Evolutionary conservation across 306 rosid species (phyloP), one percentile per base, ranked within the genome.

Genomic region (Rubus idaeus): DNA sequence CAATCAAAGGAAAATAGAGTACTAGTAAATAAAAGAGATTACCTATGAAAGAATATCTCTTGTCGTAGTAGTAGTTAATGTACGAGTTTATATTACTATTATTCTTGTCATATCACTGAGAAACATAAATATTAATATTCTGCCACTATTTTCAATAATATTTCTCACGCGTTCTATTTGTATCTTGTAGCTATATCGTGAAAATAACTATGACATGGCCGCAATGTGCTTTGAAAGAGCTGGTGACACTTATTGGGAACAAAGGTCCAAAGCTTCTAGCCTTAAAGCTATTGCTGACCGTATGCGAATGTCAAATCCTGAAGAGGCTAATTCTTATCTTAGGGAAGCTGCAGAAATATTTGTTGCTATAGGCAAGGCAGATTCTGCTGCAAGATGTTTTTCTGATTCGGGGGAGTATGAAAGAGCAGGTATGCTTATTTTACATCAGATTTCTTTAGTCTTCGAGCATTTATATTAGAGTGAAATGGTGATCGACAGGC

Each of bases 201-300:
- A 80, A 49, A 64, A 75, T 21, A 87, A 89, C 41, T 89, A 70
- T 39, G 77, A 78, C 79, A 71, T 80, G 75, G 90, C 91, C 7
- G 86, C 86, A 58, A 84, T 75, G 84, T 87, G 93, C 74, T 89
- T 89, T 73, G 77, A 82, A 72, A 87, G 82, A 82, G 88, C 87
- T 6, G 83, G 82, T 46, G 88, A 87, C 72, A 46, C 78, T 40
- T 67, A 77, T 39, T 84, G 88, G 84, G 85, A 82, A 76, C 78
- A 37, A 67, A 75, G 57, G 83, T 83, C 90, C 11, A 85, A 80
- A 68, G 94, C 91, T 65, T 39, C 88, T 61, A 87, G 83, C 44
- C 90, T 87, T 14, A 70, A 80, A 77, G 87, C 84, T 47, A 63
- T 16, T n/a, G 91, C 91, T 42, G 52, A 46, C 73, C 68, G 55